Percentiles rank a stretch among this genome's conserved stretches.
Conservation (phyloP, 768 basidiomycete species). For the Mycena venus region DNA sequence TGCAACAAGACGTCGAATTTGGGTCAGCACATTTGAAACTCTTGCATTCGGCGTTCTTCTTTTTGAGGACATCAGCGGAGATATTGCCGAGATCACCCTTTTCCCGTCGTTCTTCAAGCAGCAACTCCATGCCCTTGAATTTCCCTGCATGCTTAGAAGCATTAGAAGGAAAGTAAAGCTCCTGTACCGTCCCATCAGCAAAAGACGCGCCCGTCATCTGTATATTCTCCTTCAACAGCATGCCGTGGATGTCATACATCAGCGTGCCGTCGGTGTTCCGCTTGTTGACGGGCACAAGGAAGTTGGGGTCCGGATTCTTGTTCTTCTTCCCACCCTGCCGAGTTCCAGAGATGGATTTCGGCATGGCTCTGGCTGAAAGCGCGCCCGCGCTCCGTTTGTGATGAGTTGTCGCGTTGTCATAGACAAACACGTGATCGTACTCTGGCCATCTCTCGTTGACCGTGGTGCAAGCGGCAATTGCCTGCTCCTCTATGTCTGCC, state of each 20-base stretch:
- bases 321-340: background rate
- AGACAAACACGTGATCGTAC: too few relatives aligned
- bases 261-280: background rate
- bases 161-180: constrained; percentile 8
- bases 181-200: background rate
- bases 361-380: too few relatives aligned
- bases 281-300: constrained; percentile 11
- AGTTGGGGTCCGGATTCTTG: background rate
- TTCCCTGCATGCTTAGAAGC: constrained; percentile 16
- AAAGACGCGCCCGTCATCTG: too few relatives aligned
- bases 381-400: too few relatives aligned
- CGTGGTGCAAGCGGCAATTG: too few relatives aligned
- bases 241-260: background rate
- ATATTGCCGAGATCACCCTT: constrained; percentile 8
- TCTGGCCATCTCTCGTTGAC: too few relatives aligned
- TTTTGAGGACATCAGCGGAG: constrained; percentile 2
- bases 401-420: too few relatives aligned
- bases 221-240: background rate
- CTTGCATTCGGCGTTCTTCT: constrained; percentile 9
- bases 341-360: too few relatives aligned
- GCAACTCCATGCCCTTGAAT: constrained; percentile 42
- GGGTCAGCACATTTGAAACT: constrained; percentile 39
- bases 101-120: constrained; percentile 29
- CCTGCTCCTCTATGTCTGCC: constrained; percentile 25
- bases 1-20: constrained; percentile 40